Conservation (phyloP, 352 stramenopile genomes). For the Phytophthora citricola region DNA sequence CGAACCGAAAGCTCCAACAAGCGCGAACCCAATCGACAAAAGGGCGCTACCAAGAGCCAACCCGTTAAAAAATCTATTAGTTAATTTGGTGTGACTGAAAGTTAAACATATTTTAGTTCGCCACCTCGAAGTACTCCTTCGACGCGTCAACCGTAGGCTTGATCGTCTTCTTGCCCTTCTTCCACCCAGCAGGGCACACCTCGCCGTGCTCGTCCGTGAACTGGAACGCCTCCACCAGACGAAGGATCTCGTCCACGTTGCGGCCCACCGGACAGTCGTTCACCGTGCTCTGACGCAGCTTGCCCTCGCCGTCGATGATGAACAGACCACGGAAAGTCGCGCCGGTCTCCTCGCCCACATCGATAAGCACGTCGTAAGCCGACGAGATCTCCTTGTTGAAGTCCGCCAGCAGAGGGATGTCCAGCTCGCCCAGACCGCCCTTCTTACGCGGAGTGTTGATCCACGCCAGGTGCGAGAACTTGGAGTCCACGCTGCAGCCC, state of each 20-base stretch:
- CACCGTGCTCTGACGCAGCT: slow-evolving; percentile 84
- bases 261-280: slow-evolving; percentile 89
- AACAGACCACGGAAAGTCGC: slow-evolving; percentile 88
- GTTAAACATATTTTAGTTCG: slow-evolving; percentile 13
- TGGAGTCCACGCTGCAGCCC: slow-evolving; percentile 83
- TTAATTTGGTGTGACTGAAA: no score
- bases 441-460: slow-evolving; percentile 89
- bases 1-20: no score
- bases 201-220: slow-evolving; percentile 91
- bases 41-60: no score
- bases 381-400: slow-evolving; percentile 82
- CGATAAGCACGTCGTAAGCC: slow-evolving; percentile 85
- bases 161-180: slow-evolving; percentile 89
- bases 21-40: no score
- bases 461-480: slow-evolving; percentile 90
- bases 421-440: slow-evolving; percentile 89
- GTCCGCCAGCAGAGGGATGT: slow-evolving; percentile 91
- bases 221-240: slow-evolving; percentile 91
- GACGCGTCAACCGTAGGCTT: slow-evolving; percentile 80
- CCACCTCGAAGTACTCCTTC: slow-evolving; percentile 74
- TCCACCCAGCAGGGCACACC: slow-evolving; percentile 90
- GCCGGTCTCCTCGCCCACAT: slow-evolving; percentile 63
- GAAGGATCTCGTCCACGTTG: slow-evolving; percentile 90
- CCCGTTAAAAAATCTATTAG: no score
- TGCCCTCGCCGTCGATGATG: slow-evolving; percentile 90